A percentile compares a stretch with the other conserved stretches of the same genome.
phyloP scores from a whole-genome alignment of 345 rosid genomes.

The Mallotus nudiflorus region DNA sequence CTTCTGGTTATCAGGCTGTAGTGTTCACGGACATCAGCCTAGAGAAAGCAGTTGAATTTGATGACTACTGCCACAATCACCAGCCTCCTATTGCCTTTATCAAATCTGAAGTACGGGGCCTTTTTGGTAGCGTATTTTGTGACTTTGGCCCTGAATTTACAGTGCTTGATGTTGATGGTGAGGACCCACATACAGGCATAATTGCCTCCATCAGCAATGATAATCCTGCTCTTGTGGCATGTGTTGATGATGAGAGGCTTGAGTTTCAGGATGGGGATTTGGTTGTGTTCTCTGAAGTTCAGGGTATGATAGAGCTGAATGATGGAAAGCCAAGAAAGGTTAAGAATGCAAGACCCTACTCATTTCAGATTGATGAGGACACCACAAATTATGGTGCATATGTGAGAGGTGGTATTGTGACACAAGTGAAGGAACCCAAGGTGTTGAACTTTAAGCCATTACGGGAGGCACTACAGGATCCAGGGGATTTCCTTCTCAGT shows the following conservation, averaged over 20 bases:
- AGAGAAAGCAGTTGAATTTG: slow-evolving; percentile 72
- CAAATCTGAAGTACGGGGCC: slow-evolving; percentile 90
- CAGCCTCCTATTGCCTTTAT: slow-evolving; percentile 87
- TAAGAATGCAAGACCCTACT: slow-evolving; percentile 80
- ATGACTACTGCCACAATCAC: slow-evolving; percentile 81
- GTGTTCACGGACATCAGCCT: slow-evolving; percentile 77
- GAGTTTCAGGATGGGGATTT: slow-evolving; percentile 97
- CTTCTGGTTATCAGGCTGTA: slow-evolving; percentile 77
- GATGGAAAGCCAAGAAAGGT: slow-evolving; percentile 98
- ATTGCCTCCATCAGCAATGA: slow-evolving; percentile 93
- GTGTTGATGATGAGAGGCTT: slow-evolving; percentile 98
- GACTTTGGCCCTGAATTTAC: slow-evolving; percentile 95
- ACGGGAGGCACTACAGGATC: slow-evolving; percentile 83
- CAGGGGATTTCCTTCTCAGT: slow-evolving; percentile 92
- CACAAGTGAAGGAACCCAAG: slow-evolving; percentile 92
- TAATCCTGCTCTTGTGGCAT: slow-evolving; percentile 75
- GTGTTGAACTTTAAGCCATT: slow-evolving; percentile 79
- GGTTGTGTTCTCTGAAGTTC: slow-evolving; percentile 93
- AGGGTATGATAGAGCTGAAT: slow-evolving; percentile 89
- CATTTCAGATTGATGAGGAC: slow-evolving; percentile 88
- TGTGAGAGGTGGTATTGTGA: slow-evolving; percentile 92
- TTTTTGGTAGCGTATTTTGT: slow-evolving; percentile 91
- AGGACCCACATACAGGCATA: slow-evolving; percentile 93
- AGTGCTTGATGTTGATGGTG: slow-evolving; percentile 91
- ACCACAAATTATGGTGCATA: slow-evolving; percentile 60